Evolutionary conservation across 2,329 filamentous ascomycete species (phyloP).

Genomic region (Pseudovirgaria hyperparasitica): DNA sequence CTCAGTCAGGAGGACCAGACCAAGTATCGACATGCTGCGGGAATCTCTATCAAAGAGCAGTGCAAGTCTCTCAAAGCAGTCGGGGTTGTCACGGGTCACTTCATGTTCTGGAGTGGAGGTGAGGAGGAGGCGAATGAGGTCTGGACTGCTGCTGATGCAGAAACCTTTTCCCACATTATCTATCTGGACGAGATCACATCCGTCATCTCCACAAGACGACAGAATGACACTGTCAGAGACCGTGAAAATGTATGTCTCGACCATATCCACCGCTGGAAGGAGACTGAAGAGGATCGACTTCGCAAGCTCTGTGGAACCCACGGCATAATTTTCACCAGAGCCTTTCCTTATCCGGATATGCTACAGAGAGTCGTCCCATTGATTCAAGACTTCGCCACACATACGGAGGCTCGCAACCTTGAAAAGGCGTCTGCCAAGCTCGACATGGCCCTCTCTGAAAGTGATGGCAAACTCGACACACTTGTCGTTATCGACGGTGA

Average conservation of each 20-base stretch:
- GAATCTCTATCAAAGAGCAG: conserved; percentile 29
- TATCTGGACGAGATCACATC: conserved; percentile 36
- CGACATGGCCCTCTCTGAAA: conserved; percentile 17
- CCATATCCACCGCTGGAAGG: conserved; percentile 37
- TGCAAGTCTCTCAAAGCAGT: conserved; percentile 20
- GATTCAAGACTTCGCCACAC: conserved; percentile 25
- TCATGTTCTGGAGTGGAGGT: conserved; percentile 38
- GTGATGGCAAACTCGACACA: conserved; percentile 20
- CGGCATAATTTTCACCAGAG: conserved; percentile 33
- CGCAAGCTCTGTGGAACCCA: conserved; percentile 31
- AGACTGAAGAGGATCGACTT: conserved; percentile 31
- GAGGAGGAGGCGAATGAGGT: conserved; percentile 19
- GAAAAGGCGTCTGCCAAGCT: conserved; percentile 16
- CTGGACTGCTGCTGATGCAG: conserved; percentile 33
- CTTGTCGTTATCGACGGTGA: conserved; percentile 47
- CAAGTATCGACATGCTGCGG: conserved; percentile 31
- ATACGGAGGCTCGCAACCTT: conserved; percentile 29
- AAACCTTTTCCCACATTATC: conserved; percentile 44
- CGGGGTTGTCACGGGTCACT: conserved; percentile 43
- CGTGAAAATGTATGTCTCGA: conserved; percentile 21
- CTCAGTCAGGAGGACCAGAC: conserved; percentile 25
- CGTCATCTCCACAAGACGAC: conserved; percentile 25
- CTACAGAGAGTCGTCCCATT: conserved; percentile 11
- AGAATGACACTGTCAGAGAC: conserved; percentile 22
- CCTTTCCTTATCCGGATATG: conserved; percentile 6